Base-by-base conservation (phyloP, 2,329 filamentous ascomycete species). In the Cladosporium velox region DNA sequence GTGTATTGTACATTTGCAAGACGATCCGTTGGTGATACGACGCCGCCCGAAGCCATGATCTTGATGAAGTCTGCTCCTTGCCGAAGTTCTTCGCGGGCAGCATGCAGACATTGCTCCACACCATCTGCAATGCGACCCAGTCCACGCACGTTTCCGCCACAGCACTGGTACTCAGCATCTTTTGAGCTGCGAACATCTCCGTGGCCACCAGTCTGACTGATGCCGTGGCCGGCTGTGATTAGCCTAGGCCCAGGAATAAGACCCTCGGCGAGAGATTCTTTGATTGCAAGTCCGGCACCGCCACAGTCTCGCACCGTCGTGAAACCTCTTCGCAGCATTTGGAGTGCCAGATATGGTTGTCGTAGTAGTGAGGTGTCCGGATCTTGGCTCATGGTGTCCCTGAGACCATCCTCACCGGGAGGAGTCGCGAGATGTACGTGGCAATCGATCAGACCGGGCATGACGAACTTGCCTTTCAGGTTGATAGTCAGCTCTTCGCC, bases 61-160 rank as follows among this genome's bases (percentile, higher is more conserved):
- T 88, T 88, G 74, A 89, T 82, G 69, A 88, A 88, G 70, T 88
- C 84, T 0, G 85, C 83, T 1, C 86, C 86, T 10, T 76, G 79
- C 2, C 86, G 79, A 0, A 89, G 73, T 72, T 88, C 82, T 61
- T 87, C 85, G 2, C 86, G 79, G 0, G 82, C 80, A 8, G 78
- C 82, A 24, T 80, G 79, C 51, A 86, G 77, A 68, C 86, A 88
- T 54, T 84, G 83, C 0, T 84, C 78, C 0, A 86, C 84, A 1
- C 86, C 84, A 71, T 88, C 84, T 52, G 80, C 82, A 1, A 87
- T 76, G 8, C 80, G 75, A 1, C 82, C 82, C 0, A 84, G 71
- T 5, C 76, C 76, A 0, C 73, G 74, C 1, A 77, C 76, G 1
- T 77, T 75, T 0, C 83, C 81, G 0, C 81, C 80, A 69, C 85